Conservation (phyloP, 2,329 filamentous ascomycete species). For the Sporothrix curviconia region DNA sequence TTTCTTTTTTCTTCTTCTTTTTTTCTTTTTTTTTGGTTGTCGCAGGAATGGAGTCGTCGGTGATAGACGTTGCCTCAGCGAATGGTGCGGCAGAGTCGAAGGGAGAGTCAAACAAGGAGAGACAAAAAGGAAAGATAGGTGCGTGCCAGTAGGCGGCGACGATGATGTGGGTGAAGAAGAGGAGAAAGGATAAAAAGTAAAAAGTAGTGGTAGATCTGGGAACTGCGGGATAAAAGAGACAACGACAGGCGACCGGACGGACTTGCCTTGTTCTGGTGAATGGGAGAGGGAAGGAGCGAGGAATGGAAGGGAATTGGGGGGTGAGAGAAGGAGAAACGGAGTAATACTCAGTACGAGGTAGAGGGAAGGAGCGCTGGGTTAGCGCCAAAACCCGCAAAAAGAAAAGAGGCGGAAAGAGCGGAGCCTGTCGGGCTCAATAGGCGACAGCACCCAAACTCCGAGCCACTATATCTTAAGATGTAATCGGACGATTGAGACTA, state of each 20-base stretch:
- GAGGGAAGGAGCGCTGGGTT: conserved; percentile 4
- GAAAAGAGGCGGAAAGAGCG: conserved; percentile 3
- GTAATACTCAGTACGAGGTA: neutral
- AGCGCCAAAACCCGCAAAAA: neutral
- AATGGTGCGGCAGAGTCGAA: neutral
- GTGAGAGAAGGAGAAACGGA: neutral
- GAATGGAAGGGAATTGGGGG: neutral
- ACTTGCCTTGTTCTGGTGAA: too few species aligned
- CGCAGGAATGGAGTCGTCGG: neutral
- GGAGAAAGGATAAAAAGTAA: neutral
- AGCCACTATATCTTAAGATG: too few species aligned
- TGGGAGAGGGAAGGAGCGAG: neutral
- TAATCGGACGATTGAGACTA: too few species aligned
- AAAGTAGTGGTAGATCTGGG: conserved; percentile 7
- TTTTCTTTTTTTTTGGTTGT: neutral
- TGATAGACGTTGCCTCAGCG: neutral
- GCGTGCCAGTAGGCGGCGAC: neutral
- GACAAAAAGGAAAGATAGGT: neutral
- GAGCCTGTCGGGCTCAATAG: conserved; percentile 1
- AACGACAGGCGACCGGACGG: neutral
- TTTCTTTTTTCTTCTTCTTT: too few species aligned
- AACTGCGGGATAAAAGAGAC: conserved; percentile 5
- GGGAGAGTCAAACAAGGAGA: neutral
- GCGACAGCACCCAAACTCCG: neutral
- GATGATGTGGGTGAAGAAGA: conserved; percentile 1